Base-by-base conservation (phyloP, 371 early-diverging fungal genomes). In the Mucor piriformis region DNA sequence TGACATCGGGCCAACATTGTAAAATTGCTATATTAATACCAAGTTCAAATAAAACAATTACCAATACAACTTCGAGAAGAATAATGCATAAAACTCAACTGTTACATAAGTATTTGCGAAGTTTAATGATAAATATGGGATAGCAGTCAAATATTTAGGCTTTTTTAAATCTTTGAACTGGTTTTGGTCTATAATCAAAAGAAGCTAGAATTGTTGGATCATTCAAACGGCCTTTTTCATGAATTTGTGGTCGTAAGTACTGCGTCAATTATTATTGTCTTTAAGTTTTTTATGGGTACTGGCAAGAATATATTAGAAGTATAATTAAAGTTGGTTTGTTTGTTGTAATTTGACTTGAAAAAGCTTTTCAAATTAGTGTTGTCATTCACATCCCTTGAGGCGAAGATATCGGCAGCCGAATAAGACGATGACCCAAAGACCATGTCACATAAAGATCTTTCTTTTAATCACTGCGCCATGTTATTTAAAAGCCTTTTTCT, bases 111-210 rank as follows among this genome's bases (percentile, higher is more conserved):
- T n/a, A n/a, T n/a, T n/a, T n/a, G n/a, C n/a, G n/a, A n/a, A n/a
- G n/a, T n/a, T n/a, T n/a, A n/a, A n/a, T n/a, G n/a, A n/a, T n/a
- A 32, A 50, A 50, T 50, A 50, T 52, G 12, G 52, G 12, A 38
- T 21, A 21, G 42, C 50, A 58, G 50, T 43, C 0, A 40, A 50
- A 32, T 58, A 21, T 58, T 58, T 50, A 58, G 43, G 15, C 58
- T 58, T 58, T 58, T 50, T n/a, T 59, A 53, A 53, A 59, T 59
- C 59, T 59, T 59, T 59, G 59, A 35, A 47, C 53, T 59, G 59
- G 53, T 52, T 13, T 20, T 59, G 59, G 25, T 59, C 59, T 59
- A 52, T 47, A 59, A 44, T 60, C 54, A 60, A 60, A 54, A 60
- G 54, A 48, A 8, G 47, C 53, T 60, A 60, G 25, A 15, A 48